Evolutionary conservation across 1,284 basidiomycete species (phyloP).

Genomic region (Ustanciosporium gigantosporum): DNA sequence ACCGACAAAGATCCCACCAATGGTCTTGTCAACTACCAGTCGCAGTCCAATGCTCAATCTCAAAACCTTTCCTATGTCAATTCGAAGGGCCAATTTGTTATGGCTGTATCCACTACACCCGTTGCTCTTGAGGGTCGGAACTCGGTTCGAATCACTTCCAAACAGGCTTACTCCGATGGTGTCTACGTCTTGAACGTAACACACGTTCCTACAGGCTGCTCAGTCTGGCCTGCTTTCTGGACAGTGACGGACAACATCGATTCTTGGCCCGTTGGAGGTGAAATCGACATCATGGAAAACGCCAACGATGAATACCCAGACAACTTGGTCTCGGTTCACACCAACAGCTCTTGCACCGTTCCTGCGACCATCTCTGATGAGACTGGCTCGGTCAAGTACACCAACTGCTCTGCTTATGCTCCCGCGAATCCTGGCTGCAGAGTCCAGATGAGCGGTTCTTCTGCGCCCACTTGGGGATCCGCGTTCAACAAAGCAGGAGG

Average conservation of each 20-base stretch:
- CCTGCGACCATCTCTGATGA: constrained; percentile 9
- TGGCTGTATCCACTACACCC: constrained; percentile 48
- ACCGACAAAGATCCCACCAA: constrained; percentile 48
- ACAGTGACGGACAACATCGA: constrained; percentile 46
- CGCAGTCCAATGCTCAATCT: constrained; percentile 17
- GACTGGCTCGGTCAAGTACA: constrained; percentile 36
- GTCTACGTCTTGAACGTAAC: constrained; percentile 55
- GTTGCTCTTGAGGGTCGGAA: constrained; percentile 36
- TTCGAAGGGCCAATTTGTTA: constrained; percentile 36
- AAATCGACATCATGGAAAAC: constrained; percentile 59
- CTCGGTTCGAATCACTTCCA: constrained; percentile 52
- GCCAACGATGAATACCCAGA: constrained; percentile 50
- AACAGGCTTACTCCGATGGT: constrained; percentile 47
- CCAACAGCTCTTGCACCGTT: constrained; percentile 37
- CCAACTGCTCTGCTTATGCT: constrained; percentile 44
- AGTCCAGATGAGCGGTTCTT: constrained; percentile 46
- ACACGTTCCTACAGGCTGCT: constrained; percentile 53
- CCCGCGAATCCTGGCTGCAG: constrained; percentile 47
- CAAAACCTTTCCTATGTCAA: constrained; percentile 52
- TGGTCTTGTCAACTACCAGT: constrained; percentile 52
- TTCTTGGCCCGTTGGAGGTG: constrained; percentile 53
- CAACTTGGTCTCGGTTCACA: constrained; percentile 49
- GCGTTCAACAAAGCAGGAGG: constrained; percentile 50
- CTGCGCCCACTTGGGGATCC: constrained; percentile 44
- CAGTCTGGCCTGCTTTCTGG: constrained; percentile 60